phyloP scores from a whole-genome alignment of 2,329 filamentous ascomycete genomes.

The Rhytidhysteron rufulum region DNA sequence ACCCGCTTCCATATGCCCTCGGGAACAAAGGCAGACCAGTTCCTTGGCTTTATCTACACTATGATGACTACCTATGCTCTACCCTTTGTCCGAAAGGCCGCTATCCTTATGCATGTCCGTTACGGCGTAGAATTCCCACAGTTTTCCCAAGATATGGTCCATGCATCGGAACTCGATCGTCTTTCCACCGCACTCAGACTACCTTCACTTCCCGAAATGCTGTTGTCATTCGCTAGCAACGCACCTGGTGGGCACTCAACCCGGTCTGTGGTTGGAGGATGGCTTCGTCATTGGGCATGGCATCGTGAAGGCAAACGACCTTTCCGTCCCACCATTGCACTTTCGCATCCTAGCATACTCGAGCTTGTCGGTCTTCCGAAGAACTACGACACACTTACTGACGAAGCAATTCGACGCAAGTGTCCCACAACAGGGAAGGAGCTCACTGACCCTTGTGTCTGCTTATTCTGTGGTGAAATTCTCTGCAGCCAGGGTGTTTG shows the following conservation, averaged over 20 bases:
- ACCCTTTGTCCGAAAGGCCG: conserved; percentile 81
- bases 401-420: conserved; percentile 77
- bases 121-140: conserved; percentile 84
- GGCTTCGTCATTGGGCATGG: conserved; percentile 64
- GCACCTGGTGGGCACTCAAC: conserved; percentile 33
- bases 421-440: conserved; percentile 92
- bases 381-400: conserved; percentile 88
- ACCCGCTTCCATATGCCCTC: conserved; percentile 14
- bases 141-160: conserved; percentile 51
- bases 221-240: conserved; percentile 51
- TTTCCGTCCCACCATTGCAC: conserved; percentile 42
- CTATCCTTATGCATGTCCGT: conserved; percentile 79
- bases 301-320: conserved; percentile 36
- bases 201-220: conserved; percentile 75
- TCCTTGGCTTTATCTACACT: conserved; percentile 33
- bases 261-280: conserved; percentile 57
- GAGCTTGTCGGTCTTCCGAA: conserved; percentile 89
- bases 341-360: conserved; percentile 85
- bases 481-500: conserved; percentile 94
- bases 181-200: conserved; percentile 72
- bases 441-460: conserved; percentile 83
- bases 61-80: conserved; percentile 76
- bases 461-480: conserved; percentile 93
- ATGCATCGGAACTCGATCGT: conserved; percentile 75
- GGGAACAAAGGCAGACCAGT: conserved; percentile 19